phyloP scores from a whole-genome alignment of 1,284 basidiomycete genomes.

The Ganoderma lucidum region DNA sequence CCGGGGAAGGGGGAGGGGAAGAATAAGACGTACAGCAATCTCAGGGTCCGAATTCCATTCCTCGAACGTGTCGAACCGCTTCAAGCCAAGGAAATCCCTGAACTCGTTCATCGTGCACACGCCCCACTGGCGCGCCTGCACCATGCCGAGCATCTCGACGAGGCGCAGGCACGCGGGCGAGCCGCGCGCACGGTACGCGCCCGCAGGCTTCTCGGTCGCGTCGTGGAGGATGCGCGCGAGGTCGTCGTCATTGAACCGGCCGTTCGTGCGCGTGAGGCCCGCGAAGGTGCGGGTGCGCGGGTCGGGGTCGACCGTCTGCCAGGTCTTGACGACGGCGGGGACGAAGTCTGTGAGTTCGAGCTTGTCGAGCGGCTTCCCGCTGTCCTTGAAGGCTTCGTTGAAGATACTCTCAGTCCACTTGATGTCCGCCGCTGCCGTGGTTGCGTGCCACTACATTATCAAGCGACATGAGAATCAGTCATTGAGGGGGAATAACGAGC shows the following conservation, averaged over 20 bases:
- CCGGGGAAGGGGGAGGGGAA: not conserved
- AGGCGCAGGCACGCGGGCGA: constrained; percentile 73
- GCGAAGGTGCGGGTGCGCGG: constrained; percentile 63
- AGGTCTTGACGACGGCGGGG: constrained; percentile 32
- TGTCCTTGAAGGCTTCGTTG: constrained; percentile 47
- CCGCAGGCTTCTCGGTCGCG: constrained; percentile 71
- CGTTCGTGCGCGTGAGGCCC: constrained; percentile 59
- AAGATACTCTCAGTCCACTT: constrained; percentile 66
- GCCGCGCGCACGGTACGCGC: constrained; percentile 80
- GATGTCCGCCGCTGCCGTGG: constrained; percentile 66
- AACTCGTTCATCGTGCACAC: constrained; percentile 79
- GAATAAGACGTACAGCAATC: constrained; percentile 57
- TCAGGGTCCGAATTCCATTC: constrained; percentile 82
- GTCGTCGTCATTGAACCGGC: constrained; percentile 74
- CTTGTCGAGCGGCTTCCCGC: constrained; percentile 38
- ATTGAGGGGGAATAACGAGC: not conserved
- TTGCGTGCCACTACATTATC: constrained; percentile 66
- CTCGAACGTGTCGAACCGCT: constrained; percentile 65
- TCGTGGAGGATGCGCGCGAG: constrained; percentile 72
- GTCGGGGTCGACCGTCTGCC: constrained; percentile 47
- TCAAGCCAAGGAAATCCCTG: constrained; percentile 61
- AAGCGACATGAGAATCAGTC: not conserved
- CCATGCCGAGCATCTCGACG: constrained; percentile 78
- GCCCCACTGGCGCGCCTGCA: constrained; percentile 77
- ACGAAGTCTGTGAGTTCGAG: constrained; percentile 29